Percentiles rank a stretch among this genome's conserved stretches.
Conservation (phyloP, 2,329 filamentous ascomycete genomes). For the Thyridium curvatum region DNA sequence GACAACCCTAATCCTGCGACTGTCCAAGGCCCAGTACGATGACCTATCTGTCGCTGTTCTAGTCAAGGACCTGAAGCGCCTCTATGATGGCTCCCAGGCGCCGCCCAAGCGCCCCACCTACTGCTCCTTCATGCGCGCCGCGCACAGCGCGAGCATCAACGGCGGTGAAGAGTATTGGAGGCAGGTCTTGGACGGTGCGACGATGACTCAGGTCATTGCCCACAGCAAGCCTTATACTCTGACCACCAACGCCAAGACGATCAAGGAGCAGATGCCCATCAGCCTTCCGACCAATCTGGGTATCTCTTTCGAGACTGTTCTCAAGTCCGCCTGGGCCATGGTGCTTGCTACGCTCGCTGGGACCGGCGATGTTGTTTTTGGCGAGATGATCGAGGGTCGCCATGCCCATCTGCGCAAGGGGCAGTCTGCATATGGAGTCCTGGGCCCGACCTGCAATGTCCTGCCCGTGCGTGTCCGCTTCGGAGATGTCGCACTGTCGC, state of each 20-base stretch:
- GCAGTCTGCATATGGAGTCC: conserved; percentile 49
- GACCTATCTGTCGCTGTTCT: conserved; percentile 36
- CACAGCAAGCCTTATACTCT: conserved; percentile 33
- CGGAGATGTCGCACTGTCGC: conserved; percentile 33
- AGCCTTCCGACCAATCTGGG: conserved; percentile 34
- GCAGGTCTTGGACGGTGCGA: conserved; percentile 33
- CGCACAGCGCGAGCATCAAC: conserved; percentile 25
- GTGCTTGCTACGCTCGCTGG: conserved; percentile 44
- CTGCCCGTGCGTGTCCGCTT: conserved; percentile 43
- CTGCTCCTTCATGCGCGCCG: conserved; percentile 39
- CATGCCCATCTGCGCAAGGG: conserved; percentile 32
- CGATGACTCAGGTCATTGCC: conserved; percentile 38
- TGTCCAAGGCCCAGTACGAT: conserved; percentile 44
- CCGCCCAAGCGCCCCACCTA: conserved; percentile 33
- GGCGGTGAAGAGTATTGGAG: conserved; percentile 40
- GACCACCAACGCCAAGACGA: conserved; percentile 28
- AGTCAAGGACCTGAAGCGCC: conserved; percentile 39
- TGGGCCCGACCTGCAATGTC: conserved; percentile 37
- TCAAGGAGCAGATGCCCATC: conserved; percentile 32
- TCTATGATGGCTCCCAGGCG: conserved; percentile 32
- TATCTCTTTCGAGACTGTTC: conserved; percentile 43
- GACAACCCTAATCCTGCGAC: conserved; percentile 38
- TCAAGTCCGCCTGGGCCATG: conserved; percentile 53
- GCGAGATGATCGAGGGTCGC: conserved; percentile 43
- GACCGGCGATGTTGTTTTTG: conserved; percentile 47